These are phyloP conservation scores for Plectosphaerella plurivora DNA, from an alignment of 2,329 filamentous ascomycete genomes.

Conservation along the genomic window DNA sequence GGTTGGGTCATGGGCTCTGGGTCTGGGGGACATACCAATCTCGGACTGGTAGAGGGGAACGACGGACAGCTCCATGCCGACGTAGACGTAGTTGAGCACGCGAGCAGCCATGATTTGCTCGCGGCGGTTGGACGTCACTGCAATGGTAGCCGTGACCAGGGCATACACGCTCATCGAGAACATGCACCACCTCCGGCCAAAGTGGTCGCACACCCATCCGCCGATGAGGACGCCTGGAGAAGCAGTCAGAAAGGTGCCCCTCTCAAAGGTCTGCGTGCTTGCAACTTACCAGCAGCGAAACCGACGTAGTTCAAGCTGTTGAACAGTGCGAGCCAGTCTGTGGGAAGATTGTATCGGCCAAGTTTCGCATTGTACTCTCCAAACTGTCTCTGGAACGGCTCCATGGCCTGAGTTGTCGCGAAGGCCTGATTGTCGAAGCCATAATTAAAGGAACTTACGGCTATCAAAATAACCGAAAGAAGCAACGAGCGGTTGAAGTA, in stretches of 20 bases:
- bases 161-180: conserved; percentile 13
- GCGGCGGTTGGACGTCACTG: conserved; percentile 21
- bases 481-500: conserved; percentile 16
- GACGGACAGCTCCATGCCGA: conserved; percentile 33
- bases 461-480: conserved; percentile 20
- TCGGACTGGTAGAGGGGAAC: conserved; percentile 32
- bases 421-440: conserved; percentile 34
- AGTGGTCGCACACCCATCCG: conserved; percentile 16
- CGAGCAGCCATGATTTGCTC: conserved; percentile 28
- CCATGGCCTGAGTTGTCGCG: conserved; percentile 30
- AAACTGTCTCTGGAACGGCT: conserved; percentile 26
- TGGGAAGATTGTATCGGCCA: conserved; percentile 18
- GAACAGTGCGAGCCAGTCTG: conserved; percentile 28
- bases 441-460: conserved; percentile 32
- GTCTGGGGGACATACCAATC: conserved; percentile 11
- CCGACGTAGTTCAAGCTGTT: conserved; percentile 30
- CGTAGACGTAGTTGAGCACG: conserved; percentile 31
- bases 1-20: not conserved
- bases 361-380: conserved; percentile 19
- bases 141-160: conserved; percentile 24
- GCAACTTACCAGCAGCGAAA: conserved; percentile 21
- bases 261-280: no score
- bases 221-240: conserved; percentile 15
- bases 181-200: conserved; percentile 20
- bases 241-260: not conserved